Evolutionary conservation across 352 stramenopile genomes (phyloP).

Genomic region (Phytophthora multivora): DNA sequence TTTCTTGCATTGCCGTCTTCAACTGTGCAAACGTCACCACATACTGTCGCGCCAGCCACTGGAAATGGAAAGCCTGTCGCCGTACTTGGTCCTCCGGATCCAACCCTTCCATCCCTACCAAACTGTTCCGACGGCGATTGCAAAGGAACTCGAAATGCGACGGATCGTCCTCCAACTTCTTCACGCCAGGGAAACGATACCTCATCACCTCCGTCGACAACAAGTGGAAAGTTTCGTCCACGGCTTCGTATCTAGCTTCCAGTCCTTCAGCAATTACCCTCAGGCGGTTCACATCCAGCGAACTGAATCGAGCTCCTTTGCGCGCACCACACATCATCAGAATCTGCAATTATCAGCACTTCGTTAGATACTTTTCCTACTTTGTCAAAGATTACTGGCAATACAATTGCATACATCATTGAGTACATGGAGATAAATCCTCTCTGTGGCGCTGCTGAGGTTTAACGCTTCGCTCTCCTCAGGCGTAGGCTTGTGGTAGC

Average conservation of each 20-base stretch:
- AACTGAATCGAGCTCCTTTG: conserved; percentile 83
- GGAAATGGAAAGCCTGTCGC: conserved; percentile 68
- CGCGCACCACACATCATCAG: conserved; percentile 73
- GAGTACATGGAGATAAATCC: conserved; percentile 73
- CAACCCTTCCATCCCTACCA: conserved; percentile 30
- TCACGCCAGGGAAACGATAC: conserved; percentile 60
- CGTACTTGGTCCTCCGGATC: conserved; percentile 36
- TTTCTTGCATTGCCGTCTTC: conserved; percentile 51
- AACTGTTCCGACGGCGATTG: conserved; percentile 31
- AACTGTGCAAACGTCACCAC: conserved; percentile 61
- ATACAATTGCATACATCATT: conserved; percentile 61
- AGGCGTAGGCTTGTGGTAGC: conserved; percentile 85
- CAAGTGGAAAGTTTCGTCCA: conserved; percentile 59
- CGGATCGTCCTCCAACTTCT: conserved; percentile 69
- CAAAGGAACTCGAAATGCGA: conserved; percentile 45
- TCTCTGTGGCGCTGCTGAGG: conserved; percentile 71
- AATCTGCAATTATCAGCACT: conserved; percentile 45
- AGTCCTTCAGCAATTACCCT: conserved; percentile 54
- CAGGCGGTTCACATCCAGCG: conserved; percentile 68
- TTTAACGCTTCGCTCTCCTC: conserved; percentile 74
- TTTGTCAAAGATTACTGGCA: background rate
- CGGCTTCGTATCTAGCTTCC: conserved; percentile 47
- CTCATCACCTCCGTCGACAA: conserved; percentile 66
- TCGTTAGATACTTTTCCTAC: background rate
- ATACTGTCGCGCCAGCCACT: conserved; percentile 74